Conservation (phyloP, 2,329 filamentous ascomycete genomes). For the Colletotrichum sansevieriae region DNA sequence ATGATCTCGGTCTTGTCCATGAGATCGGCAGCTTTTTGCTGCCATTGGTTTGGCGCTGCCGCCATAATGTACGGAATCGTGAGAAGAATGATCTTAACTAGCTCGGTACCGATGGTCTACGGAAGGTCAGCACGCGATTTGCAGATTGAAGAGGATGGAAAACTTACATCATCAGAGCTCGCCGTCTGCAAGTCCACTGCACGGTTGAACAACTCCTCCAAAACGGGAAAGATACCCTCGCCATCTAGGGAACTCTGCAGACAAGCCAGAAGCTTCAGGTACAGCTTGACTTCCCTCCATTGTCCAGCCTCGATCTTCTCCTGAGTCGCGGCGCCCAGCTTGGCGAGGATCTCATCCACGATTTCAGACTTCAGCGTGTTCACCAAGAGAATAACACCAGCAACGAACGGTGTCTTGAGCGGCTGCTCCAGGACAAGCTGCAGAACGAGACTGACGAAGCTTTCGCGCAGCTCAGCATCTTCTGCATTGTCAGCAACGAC, state of each 20-base stretch:
- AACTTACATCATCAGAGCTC: slow-evolving; percentile 88
- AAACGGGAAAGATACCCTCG: slow-evolving; percentile 85
- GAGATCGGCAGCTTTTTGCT: slow-evolving; percentile 80
- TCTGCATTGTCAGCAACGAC: slow-evolving; percentile 86
- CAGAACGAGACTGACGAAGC: slow-evolving; percentile 79
- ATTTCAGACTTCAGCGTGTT: slow-evolving; percentile 85
- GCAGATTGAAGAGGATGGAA: slow-evolving; percentile 41
- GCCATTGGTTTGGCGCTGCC: slow-evolving; percentile 76
- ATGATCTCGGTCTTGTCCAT: slow-evolving; percentile 97
- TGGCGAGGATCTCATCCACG: slow-evolving; percentile 76
- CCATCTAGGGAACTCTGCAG: slow-evolving; percentile 84
- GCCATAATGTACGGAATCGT: slow-evolving; percentile 93
- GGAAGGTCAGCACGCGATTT: slow-evolving; percentile 11
- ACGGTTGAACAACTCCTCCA: slow-evolving; percentile 90
- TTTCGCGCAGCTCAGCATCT: slow-evolving; percentile 80
- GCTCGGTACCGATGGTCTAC: slow-evolving; percentile 80
- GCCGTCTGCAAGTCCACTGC: slow-evolving; percentile 95
- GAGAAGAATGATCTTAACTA: slow-evolving; percentile 96
- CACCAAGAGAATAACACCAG: slow-evolving; percentile 82
- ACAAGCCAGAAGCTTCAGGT: slow-evolving; percentile 90
- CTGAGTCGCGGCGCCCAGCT: slow-evolving; percentile 73
- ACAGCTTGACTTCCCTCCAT: slow-evolving; percentile 92
- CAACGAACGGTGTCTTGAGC: slow-evolving; percentile 96
- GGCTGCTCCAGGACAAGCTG: slow-evolving; percentile 91
- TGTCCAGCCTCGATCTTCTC: slow-evolving; percentile 77